Percentiles rank a stretch among this genome's conserved stretches.
These are phyloP conservation scores for Xerocomus spinulosus DNA, from an alignment of 768 basidiomycete genomes.

Conservation along the genomic window DNA sequence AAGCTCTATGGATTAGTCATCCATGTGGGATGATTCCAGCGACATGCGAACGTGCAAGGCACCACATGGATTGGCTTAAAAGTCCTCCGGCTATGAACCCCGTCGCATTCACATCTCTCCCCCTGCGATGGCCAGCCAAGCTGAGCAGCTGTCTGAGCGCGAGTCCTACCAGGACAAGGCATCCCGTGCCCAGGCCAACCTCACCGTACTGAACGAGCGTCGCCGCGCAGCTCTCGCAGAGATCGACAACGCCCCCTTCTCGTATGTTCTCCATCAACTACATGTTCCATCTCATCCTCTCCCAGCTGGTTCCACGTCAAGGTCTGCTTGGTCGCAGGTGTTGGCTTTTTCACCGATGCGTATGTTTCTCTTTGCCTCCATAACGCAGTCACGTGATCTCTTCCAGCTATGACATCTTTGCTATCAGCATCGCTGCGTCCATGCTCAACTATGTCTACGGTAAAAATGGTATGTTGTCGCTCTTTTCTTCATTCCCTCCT, in stretches of 20 bases:
- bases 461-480: conserved; percentile 7
- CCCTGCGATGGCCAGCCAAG: conserved; percentile 17
- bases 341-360: conserved; percentile 91
- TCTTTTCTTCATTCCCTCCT: not conserved
- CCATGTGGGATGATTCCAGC: conserved; percentile 3
- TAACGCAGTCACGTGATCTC: not conserved
- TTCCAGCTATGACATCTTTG: conserved; percentile 71
- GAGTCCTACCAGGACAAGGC: conserved; percentile 29
- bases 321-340: conserved; percentile 64
- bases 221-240: conserved; percentile 79
- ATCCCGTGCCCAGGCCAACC: conserved; percentile 17
- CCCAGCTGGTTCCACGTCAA: conserved; percentile 84
- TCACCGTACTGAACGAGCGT: conserved; percentile 55
- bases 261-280: conserved; percentile 42
- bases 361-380: conserved; percentile 27
- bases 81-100: no score
- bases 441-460: conserved; percentile 87
- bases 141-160: conserved; percentile 26
- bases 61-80: conserved; percentile 5
- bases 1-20: not conserved
- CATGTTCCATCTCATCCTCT: not conserved
- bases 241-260: conserved; percentile 83
- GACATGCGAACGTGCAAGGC: conserved; percentile 29
- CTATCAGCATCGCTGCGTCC: conserved; percentile 77
- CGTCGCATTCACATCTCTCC: not conserved